Percentiles rank a stretch among this genome's conserved stretches.
phyloP scores from a whole-genome alignment of 2,329 filamentous ascomycete genomes.

The Pyrenochaeta sp. region DNA sequence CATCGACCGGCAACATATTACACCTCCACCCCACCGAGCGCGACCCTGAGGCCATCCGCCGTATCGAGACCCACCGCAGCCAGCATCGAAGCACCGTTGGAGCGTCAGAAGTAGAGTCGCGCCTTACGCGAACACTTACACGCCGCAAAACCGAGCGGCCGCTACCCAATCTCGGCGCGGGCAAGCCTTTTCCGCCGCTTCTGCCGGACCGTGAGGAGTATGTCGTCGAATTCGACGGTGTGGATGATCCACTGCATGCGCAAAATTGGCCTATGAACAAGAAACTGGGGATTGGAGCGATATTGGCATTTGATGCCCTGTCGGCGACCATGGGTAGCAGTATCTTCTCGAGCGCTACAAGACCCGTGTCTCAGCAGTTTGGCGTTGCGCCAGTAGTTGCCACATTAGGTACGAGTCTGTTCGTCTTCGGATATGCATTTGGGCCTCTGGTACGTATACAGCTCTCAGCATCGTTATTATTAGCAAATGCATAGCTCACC shows the following conservation, averaged over 20 bases:
- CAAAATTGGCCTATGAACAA: constrained; percentile 86
- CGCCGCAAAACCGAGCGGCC: constrained; percentile 56
- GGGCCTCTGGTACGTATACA: constrained; percentile 42
- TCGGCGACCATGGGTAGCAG: constrained; percentile 70
- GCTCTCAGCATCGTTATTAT: background rate
- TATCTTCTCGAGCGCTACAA: constrained; percentile 53
- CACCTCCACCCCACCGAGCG: constrained; percentile 61
- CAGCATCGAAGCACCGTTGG: constrained; percentile 78
- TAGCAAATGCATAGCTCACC: background rate
- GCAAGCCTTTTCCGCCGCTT: constrained; percentile 75
- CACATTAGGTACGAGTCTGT: constrained; percentile 45
- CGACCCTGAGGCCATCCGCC: constrained; percentile 73
- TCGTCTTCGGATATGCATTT: constrained; percentile 50
- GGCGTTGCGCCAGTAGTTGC: constrained; percentile 39
- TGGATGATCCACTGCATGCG: constrained; percentile 82
- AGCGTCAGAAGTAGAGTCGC: constrained; percentile 47
- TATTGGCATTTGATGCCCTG: constrained; percentile 77
- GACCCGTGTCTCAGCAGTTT: constrained; percentile 39
- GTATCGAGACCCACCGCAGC: constrained; percentile 75
- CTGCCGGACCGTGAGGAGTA: constrained; percentile 78
- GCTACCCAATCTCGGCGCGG: constrained; percentile 73
- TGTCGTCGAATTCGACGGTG: constrained; percentile 83
- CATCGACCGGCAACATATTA: constrained; percentile 29
- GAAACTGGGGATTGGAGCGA: constrained; percentile 74
- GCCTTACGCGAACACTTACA: constrained; percentile 53